Conservation (phyloP, 164 flowering plant species). For the Sedum album region DNA sequence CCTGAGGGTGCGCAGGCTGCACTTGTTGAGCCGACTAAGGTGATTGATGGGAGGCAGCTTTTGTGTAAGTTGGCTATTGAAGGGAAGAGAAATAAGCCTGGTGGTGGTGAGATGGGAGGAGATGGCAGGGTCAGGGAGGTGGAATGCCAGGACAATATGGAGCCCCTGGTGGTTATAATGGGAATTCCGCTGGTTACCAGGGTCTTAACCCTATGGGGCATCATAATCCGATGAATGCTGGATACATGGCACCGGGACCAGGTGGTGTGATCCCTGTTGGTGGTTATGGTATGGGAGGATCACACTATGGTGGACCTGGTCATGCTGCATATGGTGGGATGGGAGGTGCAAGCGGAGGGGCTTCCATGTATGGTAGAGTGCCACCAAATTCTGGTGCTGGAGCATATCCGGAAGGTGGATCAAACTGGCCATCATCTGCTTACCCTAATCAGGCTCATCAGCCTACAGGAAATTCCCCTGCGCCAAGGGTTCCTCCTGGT, state of each 20-base stretch:
- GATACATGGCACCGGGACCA: constrained; percentile 24
- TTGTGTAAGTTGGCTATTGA: constrained; percentile 76
- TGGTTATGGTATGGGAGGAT: constrained; percentile 23
- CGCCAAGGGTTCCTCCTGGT: constrained; percentile 65
- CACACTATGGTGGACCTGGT: constrained; percentile 12
- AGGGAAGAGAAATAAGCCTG: constrained; percentile 63
- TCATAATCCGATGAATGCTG: constrained; percentile 25
- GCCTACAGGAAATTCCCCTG: constrained; percentile 50
- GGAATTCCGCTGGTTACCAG: constrained; percentile 34
- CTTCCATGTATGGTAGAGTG: constrained; percentile 47
- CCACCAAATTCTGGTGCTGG: constrained; percentile 56
- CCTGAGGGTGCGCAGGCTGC: constrained; percentile 69
- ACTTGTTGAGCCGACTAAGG: constrained; percentile 59
- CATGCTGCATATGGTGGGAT: constrained; percentile 24
- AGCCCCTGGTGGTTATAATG: constrained; percentile 30
- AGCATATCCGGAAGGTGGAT: constrained; percentile 59
- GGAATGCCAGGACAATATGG: constrained; percentile 25
- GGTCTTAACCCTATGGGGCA: constrained; percentile 28
- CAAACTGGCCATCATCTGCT: constrained; percentile 38
- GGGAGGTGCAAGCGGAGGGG: constrained; percentile 21
- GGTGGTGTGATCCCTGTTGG: constrained; percentile 26
- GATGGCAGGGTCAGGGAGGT: constrained; percentile 30
- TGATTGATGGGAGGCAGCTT: constrained; percentile 71
- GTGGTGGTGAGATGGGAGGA: constrained; percentile 17
- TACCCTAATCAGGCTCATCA: constrained; percentile 58